phyloP scores from a whole-genome alignment of 2,329 filamentous ascomycete genomes.

The Diplocarpon rosae region DNA sequence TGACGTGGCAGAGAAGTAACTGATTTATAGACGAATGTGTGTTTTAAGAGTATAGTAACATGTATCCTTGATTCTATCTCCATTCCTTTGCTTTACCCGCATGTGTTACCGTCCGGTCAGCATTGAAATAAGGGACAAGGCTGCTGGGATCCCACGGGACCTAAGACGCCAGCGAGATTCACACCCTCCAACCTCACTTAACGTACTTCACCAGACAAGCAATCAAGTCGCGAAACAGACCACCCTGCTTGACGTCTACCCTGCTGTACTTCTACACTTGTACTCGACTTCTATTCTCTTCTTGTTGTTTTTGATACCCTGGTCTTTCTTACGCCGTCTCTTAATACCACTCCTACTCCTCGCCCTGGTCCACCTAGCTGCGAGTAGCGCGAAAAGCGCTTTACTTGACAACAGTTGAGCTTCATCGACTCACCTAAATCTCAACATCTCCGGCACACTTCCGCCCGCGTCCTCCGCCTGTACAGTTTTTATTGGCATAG shows the following conservation, averaged over 20 bases:
- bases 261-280: constrained; percentile 14
- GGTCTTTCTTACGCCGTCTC: constrained; percentile 4
- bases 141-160: constrained; percentile 5
- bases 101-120: no score
- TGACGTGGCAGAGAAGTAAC: background rate
- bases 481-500: constrained; percentile 13
- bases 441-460: background rate
- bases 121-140: no score
- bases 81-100: no score
- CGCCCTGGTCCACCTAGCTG: background rate
- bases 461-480: constrained; percentile 7
- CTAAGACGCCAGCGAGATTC: background rate
- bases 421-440: no score
- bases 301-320: constrained; percentile 26
- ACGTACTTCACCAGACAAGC: background rate
- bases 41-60: no score
- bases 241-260: background rate
- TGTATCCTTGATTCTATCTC: no score
- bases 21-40: background rate
- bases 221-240: background rate
- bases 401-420: no score
- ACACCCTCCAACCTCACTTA: background rate
- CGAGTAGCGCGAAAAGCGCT: no score
- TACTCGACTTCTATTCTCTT: constrained; percentile 12
- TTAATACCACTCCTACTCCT: no score